A percentile compares a stretch with the other conserved stretches of the same genome.
Evolutionary conservation across 1,284 basidiomycete species (phyloP).

Genomic region (Flammula alnicola): DNA sequence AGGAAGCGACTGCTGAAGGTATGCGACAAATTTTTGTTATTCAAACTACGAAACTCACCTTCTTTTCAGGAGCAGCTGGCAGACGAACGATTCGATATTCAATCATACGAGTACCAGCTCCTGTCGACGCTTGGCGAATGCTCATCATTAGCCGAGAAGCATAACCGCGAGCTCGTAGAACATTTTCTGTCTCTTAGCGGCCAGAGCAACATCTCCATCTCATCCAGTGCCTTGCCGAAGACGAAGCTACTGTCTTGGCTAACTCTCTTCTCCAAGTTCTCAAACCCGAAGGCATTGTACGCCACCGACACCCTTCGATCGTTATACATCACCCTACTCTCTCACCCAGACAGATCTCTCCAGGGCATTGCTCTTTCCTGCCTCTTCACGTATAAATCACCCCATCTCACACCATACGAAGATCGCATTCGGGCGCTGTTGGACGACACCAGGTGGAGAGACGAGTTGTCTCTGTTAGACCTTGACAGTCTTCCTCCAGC

Average conservation of each 20-base stretch:
- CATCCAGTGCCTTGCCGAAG: conserved; percentile 49
- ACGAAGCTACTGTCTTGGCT: conserved; percentile 79
- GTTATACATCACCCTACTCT: conserved; percentile 79
- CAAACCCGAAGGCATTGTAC: conserved; percentile 88
- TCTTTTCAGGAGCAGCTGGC: conserved; percentile 56
- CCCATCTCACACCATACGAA: conserved; percentile 68
- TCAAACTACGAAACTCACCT: not conserved
- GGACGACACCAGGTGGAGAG: conserved; percentile 89
- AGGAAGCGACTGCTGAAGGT: conserved; percentile 36
- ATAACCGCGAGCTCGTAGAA: conserved; percentile 81
- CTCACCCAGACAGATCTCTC: conserved; percentile 83
- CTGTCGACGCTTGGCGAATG: conserved; percentile 71
- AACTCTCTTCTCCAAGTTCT: conserved; percentile 86
- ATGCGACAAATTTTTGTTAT: conserved; percentile 8
- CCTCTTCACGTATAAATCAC: conserved; percentile 83
- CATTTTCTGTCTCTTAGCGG: conserved; percentile 71
- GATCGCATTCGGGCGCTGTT: conserved; percentile 75
- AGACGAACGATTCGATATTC: conserved; percentile 72
- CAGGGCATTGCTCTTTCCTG: conserved; percentile 84
- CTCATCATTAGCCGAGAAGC: conserved; percentile 77
- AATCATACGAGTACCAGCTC: conserved; percentile 82
- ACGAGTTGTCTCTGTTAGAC: conserved; percentile 81
- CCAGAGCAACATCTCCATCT: conserved; percentile 39
- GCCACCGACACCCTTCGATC: conserved; percentile 69
- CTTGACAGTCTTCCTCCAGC: conserved; percentile 64